phyloP scores from a whole-genome alignment of 1,139 yeast species.

The Hansenula sp. region DNA sequence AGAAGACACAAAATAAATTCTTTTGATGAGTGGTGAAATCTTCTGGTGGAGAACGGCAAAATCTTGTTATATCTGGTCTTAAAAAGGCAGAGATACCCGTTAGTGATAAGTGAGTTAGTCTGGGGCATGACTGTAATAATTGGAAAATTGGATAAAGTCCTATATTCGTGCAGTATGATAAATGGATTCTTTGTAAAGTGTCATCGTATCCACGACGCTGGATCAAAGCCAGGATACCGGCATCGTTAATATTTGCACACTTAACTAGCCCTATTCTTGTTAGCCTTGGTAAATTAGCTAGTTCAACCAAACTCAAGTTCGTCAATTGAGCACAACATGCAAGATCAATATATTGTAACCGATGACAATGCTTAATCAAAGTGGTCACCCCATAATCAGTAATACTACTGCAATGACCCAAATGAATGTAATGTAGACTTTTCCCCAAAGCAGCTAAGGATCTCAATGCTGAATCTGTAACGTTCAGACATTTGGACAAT shows the following conservation, averaged over 20 bases:
- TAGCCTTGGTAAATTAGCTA: conserved; percentile 74
- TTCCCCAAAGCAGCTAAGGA: conserved; percentile 74
- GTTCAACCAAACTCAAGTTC: conserved; percentile 74
- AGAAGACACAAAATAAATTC: conserved; percentile 85
- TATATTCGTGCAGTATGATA: conserved; percentile 84
- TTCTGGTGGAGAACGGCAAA: conserved; percentile 92
- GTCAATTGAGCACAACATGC: conserved; percentile 94
- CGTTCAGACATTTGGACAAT: conserved; percentile 81
- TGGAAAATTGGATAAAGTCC: conserved; percentile 69
- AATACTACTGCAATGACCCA: conserved; percentile 89
- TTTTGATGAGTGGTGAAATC: conserved; percentile 89
- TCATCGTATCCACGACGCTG: conserved; percentile 69
- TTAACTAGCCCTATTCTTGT: conserved; percentile 92
- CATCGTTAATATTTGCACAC: conserved; percentile 84
- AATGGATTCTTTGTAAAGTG: conserved; percentile 86
- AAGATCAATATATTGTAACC: conserved; percentile 89
- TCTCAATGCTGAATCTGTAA: conserved; percentile 78
- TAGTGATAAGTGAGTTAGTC: conserved; percentile 78
- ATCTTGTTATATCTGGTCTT: conserved; percentile 78
- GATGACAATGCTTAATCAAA: conserved; percentile 73
- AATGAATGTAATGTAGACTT: conserved; percentile 82
- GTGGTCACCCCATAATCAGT: conserved; percentile 85
- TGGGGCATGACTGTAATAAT: conserved; percentile 76
- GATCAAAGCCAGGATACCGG: conserved; percentile 76
- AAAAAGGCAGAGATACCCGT: conserved; percentile 91